Base-by-base conservation (phyloP, 2,329 filamentous ascomycete species). In the Fonsecaea monophora region DNA sequence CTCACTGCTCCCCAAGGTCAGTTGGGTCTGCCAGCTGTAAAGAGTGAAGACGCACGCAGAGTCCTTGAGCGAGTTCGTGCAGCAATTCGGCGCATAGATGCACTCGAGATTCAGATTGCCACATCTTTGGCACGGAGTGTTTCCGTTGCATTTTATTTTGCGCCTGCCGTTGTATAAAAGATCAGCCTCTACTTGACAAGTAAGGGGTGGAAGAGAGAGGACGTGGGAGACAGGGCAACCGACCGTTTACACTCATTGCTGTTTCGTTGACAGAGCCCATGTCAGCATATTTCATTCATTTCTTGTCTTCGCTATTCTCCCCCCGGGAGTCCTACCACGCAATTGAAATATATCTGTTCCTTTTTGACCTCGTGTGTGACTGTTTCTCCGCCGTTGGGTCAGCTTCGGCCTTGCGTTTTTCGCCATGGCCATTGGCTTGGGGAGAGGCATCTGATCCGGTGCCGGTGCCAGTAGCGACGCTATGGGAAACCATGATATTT, bases 51-150 rank as follows among this genome's bases (percentile, higher is more conserved):
- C 82, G 67, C 77, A 85, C 82, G 96, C 92, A 55, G 92, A 93
- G 74, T 97, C 94, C 78, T 94, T 95, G 84, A 97, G 93, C 78
- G 87, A 92, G 81, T 87, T 94, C 69, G 79, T 83, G 77, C 87
- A 89, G 80, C 87, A 89, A 74, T 89, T 90, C 4, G 87, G 86
- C 67, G 87, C 85, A 79, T 90, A 90, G 66, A 87, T 78, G 74
- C 82, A 90, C 74, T 89, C 86, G 66, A 89, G 81, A 65, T 82
- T 84, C 63, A 89, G 80, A 76, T 89, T 88, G 32, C 87, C 87
- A 76, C 87, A 90, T 70, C 87, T 82, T 73, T 88, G 86, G 73
- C 87, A 90, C 12, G 87, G 87, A 13, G 83, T 84, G 75, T 89
- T 84, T 50, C 87, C 87, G 77, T 89, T 89, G 78, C 87, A 74